Conservation (phyloP, 2,329 filamentous ascomycete species). For the Blastomyces percursus region DNA sequence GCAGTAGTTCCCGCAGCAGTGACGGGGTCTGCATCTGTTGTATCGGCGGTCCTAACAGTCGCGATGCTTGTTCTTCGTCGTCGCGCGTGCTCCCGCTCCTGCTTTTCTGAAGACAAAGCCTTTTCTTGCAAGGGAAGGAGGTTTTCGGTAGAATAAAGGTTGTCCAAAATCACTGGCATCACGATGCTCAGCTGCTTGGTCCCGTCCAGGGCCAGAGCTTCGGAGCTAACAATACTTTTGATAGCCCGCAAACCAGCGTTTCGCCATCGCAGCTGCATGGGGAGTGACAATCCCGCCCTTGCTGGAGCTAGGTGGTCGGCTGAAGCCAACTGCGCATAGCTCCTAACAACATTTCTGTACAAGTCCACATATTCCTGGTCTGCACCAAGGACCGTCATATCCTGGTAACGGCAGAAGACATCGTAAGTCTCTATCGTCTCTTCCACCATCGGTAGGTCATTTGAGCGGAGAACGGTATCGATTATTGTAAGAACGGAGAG, state of each 20-base stretch:
- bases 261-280: constrained; percentile 68
- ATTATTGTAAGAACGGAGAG: constrained; percentile 75
- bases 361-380: constrained; percentile 73
- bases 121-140: constrained; percentile 58
- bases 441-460: constrained; percentile 86
- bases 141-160: constrained; percentile 65
- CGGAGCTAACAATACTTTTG: constrained; percentile 67
- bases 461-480: constrained; percentile 68
- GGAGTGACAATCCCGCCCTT: constrained; percentile 52
- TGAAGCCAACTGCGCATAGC: constrained; percentile 71
- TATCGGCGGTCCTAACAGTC: constrained; percentile 62
- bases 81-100: constrained; percentile 51
- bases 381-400: constrained; percentile 71
- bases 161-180: constrained; percentile 76
- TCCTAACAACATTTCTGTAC: constrained; percentile 69
- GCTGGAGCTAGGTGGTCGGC: constrained; percentile 38
- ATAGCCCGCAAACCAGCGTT: constrained; percentile 66
- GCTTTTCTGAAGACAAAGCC: constrained; percentile 56
- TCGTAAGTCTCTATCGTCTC: constrained; percentile 79
- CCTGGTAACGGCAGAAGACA: constrained; percentile 79
- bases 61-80: constrained; percentile 67
- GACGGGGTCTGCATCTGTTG: constrained; percentile 54
- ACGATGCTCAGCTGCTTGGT: constrained; percentile 66
- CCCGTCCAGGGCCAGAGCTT: constrained; percentile 63
- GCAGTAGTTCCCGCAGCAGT: constrained; percentile 63